These are phyloP conservation scores for Endogone sp. DNA, from an alignment of 192 early-diverging fungal genomes.

Conservation along the genomic window DNA sequence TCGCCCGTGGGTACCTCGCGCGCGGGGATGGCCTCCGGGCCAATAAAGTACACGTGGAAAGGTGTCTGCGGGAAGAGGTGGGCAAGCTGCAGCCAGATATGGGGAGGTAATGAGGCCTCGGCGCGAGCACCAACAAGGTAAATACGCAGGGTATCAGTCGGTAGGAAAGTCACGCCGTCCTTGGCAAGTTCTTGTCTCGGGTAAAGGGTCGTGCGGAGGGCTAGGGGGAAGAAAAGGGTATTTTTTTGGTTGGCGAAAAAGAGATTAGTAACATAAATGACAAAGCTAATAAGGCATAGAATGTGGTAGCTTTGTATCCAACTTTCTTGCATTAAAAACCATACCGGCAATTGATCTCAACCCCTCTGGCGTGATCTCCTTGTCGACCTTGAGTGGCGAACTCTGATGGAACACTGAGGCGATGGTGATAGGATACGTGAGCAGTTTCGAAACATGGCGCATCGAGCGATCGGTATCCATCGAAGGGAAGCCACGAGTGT, in stretches of 20 bases:
- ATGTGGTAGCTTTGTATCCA: not conserved
- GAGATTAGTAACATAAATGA: too few relatives aligned
- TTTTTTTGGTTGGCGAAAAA: too few relatives aligned
- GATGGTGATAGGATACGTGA: slow-evolving; percentile 78
- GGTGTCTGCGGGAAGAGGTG: slow-evolving; percentile 69
- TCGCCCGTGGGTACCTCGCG: slow-evolving; percentile 4
- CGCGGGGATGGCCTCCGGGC: slow-evolving; percentile 64
- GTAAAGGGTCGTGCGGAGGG: slow-evolving; percentile 34
- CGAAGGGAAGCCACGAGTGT: slow-evolving; percentile 73
- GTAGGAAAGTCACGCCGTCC: slow-evolving; percentile 39
- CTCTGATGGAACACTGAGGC: slow-evolving; percentile 67
- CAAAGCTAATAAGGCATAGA: too few relatives aligned
- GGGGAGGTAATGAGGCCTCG: slow-evolving; percentile 70
- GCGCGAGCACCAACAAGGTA: slow-evolving; percentile 70
- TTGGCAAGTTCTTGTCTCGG: slow-evolving; percentile 21
- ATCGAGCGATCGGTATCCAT: slow-evolving; percentile 66
- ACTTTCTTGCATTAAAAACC: too few relatives aligned
- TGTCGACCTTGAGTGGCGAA: slow-evolving; percentile 61
- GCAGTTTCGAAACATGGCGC: slow-evolving; percentile 74
- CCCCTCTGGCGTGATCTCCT: slow-evolving; percentile 68
- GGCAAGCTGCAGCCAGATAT: slow-evolving; percentile 69
- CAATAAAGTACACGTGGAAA: slow-evolving; percentile 78
- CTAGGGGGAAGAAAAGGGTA: slow-evolving; percentile 4
- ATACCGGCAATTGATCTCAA: slow-evolving; percentile 67
- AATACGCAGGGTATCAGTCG: slow-evolving; percentile 58